These are phyloP conservation scores for Citrus unshiu DNA, from an alignment of 345 rosid genomes.

Conservation along the genomic window DNA sequence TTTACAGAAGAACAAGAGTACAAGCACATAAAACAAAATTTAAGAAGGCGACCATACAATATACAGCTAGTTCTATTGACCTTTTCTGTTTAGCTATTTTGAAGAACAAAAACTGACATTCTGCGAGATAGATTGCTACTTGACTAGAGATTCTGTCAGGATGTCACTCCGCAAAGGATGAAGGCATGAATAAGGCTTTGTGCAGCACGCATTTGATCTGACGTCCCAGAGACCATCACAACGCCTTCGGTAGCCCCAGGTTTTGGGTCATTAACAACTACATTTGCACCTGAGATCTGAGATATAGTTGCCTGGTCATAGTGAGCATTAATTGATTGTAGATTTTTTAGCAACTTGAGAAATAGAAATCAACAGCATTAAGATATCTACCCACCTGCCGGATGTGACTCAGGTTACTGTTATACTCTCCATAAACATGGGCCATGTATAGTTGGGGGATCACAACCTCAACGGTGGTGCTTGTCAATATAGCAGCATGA, in stretches of 20 bases:
- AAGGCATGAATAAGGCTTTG: conserved; percentile 75
- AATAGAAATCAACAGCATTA: background rate
- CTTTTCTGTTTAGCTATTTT: background rate
- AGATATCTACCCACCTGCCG: conserved; percentile 50
- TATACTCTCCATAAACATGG: conserved; percentile 69
- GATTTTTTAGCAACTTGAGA: background rate
- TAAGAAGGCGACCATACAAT: background rate
- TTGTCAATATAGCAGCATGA: conserved; percentile 34
- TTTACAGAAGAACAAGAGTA: background rate
- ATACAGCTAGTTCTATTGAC: background rate
- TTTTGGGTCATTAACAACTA: conserved; percentile 60
- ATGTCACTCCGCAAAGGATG: conserved; percentile 48
- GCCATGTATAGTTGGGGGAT: conserved; percentile 55
- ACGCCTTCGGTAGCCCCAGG: conserved; percentile 61
- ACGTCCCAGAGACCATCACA: conserved; percentile 57
- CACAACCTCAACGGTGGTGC: conserved; percentile 51
- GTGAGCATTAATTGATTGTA: background rate
- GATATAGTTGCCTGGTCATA: conserved; percentile 7
- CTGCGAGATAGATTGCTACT: too few species aligned
- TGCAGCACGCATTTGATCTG: conserved; percentile 63
- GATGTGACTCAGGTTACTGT: conserved; percentile 53
- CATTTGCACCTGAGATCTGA: conserved; percentile 72
- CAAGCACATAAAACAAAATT: background rate
- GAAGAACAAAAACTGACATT: conserved; percentile 1
- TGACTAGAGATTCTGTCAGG: background rate